These are phyloP conservation scores for Melastoma malabathricum DNA, from an alignment of 345 rosid species.

Conservation along the genomic window DNA sequence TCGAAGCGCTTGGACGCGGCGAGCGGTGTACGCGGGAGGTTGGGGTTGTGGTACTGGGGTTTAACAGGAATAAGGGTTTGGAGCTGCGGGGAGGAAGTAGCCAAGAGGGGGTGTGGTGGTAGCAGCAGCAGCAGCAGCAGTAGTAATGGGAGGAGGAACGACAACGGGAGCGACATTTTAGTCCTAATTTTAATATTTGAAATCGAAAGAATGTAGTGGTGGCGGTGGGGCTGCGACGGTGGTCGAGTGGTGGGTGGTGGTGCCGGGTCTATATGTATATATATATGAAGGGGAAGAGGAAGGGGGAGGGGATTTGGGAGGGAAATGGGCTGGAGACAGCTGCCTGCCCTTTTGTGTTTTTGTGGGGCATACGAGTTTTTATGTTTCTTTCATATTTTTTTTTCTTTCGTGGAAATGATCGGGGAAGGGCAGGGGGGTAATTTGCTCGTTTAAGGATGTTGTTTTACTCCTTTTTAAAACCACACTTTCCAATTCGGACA, in stretches of 20 bases:
- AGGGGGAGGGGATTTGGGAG: constrained; percentile 6
- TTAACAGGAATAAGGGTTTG: not conserved
- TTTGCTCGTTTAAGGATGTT: too few species aligned
- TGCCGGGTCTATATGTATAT: not conserved
- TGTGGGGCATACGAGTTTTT: too few species aligned
- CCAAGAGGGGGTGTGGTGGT: not conserved
- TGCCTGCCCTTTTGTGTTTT: constrained; percentile 12
- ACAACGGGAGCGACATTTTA: constrained; percentile 4
- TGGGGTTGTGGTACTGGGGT: constrained; percentile 39
- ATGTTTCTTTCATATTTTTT: too few species aligned
- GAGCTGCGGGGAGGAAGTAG: constrained; percentile 1
- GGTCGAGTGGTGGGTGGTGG: constrained; percentile 6
- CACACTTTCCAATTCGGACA: too few species aligned
- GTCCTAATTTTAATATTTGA: not conserved
- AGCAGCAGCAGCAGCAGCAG: constrained; percentile 1
- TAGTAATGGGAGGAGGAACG: constrained; percentile 7
- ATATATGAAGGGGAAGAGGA: not conserved
- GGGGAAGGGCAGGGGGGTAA: too few species aligned
- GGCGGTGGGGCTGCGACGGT: constrained; percentile 9
- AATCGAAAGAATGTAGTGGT: not conserved
- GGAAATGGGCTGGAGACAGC: constrained; percentile 58
- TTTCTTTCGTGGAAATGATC: too few species aligned
- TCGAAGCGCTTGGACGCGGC: constrained; percentile 55
- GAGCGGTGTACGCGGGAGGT: constrained; percentile 52
- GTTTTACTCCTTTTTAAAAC: too few species aligned